Percentiles rank a stretch among this genome's conserved stretches.
These are phyloP conservation scores for Phytophthora sp. DNA, from an alignment of 352 stramenopile species.

Conservation along the genomic window DNA sequence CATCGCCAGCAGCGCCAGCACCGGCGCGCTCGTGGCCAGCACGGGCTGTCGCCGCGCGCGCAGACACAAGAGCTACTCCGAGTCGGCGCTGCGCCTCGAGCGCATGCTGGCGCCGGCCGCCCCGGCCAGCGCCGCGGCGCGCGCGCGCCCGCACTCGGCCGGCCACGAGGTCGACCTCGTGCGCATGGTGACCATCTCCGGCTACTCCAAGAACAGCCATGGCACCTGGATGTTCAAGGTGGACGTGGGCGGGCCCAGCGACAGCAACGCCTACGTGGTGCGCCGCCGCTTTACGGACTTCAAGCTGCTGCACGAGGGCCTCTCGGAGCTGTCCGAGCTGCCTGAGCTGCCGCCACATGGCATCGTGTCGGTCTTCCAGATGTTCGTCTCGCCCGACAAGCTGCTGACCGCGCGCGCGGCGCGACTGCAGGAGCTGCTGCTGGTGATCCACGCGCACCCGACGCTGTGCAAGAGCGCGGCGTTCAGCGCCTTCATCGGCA, in stretches of 20 bases:
- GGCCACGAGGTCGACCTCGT: constrained; percentile 55
- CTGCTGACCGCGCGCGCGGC: constrained; percentile 56
- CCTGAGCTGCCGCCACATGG: constrained; percentile 68
- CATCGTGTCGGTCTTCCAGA: constrained; percentile 68
- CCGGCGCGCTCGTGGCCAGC: constrained; percentile 21
- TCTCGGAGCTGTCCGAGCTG: constrained; percentile 43
- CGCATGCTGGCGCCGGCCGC: constrained; percentile 35
- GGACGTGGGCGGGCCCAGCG: constrained; percentile 55
- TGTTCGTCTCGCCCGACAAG: constrained; percentile 69
- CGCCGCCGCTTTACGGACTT: constrained; percentile 81
- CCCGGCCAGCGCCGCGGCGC: constrained; percentile 15
- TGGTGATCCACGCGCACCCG: constrained; percentile 65
- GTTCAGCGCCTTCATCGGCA: constrained; percentile 72
- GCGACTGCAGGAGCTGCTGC: constrained; percentile 60
- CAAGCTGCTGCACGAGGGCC: constrained; percentile 65
- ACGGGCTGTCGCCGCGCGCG: constrained; percentile 24
- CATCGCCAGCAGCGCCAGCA: constrained; percentile 26
- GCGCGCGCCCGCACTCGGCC: constrained; percentile 59
- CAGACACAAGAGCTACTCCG: constrained; percentile 73
- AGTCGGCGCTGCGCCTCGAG: constrained; percentile 59
- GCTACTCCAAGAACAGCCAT: constrained; percentile 65
- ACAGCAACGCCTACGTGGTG: constrained; percentile 67
- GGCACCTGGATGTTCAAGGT: constrained; percentile 85
- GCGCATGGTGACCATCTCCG: constrained; percentile 60
- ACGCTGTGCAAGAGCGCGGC: constrained; percentile 41